Evolutionary conservation across 352 stramenopile genomes (phyloP).

Genomic region (Pythium folliculosum): DNA sequence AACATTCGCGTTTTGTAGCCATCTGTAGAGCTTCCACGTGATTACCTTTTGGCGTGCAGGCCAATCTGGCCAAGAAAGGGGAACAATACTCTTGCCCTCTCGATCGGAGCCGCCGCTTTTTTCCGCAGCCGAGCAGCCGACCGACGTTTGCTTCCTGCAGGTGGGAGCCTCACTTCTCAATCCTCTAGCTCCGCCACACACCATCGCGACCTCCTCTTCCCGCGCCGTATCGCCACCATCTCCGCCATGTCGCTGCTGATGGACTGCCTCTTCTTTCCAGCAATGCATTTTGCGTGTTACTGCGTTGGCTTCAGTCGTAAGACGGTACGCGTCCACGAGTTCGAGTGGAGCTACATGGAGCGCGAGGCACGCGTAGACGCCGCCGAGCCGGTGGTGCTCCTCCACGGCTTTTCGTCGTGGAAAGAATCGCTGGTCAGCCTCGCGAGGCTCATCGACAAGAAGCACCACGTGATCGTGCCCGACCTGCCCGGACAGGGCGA

Average conservation of each 20-base stretch:
- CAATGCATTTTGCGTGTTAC: conserved; percentile 56
- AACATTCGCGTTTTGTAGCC: not conserved
- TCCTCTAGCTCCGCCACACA: not conserved
- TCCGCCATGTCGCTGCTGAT: conserved; percentile 1
- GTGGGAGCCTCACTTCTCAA: not conserved
- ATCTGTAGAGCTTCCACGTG: not conserved
- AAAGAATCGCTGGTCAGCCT: conserved; percentile 72
- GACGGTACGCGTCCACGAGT: conserved; percentile 44
- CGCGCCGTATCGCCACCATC: no score
- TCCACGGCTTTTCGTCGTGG: conserved; percentile 72
- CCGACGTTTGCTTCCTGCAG: no score
- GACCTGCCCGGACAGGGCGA: conserved; percentile 70
- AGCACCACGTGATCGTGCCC: conserved; percentile 61
- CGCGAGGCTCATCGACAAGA: conserved; percentile 48
- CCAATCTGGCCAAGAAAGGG: not conserved
- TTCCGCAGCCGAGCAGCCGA: no score
- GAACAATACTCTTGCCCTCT: no score
- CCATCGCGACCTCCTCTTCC: no score
- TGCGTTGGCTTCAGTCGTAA: conserved; percentile 54
- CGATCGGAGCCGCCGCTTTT: no score
- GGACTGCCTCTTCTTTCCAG: conserved; percentile 33
- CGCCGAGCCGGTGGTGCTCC: conserved; percentile 59
- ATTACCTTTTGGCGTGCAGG: not conserved
- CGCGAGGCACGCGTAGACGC: conserved; percentile 39
- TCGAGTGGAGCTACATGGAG: conserved; percentile 80